A percentile compares a stretch with the other conserved stretches of the same genome.
Evolutionary conservation across 2,329 filamentous ascomycete genomes (phyloP).

Genomic region (Botrytis porri): DNA sequence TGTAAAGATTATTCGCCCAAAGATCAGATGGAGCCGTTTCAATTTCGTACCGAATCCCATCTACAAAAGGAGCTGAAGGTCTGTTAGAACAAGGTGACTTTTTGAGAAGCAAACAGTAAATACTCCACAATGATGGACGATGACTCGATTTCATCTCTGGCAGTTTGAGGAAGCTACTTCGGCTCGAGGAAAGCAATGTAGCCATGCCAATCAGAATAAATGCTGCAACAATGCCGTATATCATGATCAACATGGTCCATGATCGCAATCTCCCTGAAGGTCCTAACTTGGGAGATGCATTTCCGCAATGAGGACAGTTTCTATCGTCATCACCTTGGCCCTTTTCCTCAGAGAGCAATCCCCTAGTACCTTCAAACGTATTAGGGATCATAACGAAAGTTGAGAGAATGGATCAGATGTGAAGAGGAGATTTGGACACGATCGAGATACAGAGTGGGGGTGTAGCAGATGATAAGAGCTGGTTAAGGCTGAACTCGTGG

Average conservation of each 20-base stretch:
- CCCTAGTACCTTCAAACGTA: neutral
- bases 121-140: constrained; percentile 13
- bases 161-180: neutral
- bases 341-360: neutral
- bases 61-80: neutral
- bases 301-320: constrained; percentile 5
- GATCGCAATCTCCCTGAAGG: neutral
- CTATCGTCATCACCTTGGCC: neutral
- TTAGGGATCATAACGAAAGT: neutral
- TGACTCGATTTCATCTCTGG: neutral
- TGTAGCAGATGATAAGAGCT: constrained; percentile 4
- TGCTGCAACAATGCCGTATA: neutral
- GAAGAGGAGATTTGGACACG: neutral
- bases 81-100: neutral
- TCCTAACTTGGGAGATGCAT: neutral
- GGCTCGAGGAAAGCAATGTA: constrained; percentile 9
- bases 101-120: neutral
- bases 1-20: constrained; percentile 5
- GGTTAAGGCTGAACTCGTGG: neutral
- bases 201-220: constrained; percentile 7
- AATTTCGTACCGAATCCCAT: neutral
- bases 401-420: neutral
- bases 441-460: neutral
- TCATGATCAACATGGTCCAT: neutral
- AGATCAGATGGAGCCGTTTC: constrained; percentile 1